A percentile compares a stretch with the other conserved stretches of the same genome.
phyloP scores from a whole-genome alignment of 495 filamentous ascomycete genomes.

The Penicillium waksmanii region DNA sequence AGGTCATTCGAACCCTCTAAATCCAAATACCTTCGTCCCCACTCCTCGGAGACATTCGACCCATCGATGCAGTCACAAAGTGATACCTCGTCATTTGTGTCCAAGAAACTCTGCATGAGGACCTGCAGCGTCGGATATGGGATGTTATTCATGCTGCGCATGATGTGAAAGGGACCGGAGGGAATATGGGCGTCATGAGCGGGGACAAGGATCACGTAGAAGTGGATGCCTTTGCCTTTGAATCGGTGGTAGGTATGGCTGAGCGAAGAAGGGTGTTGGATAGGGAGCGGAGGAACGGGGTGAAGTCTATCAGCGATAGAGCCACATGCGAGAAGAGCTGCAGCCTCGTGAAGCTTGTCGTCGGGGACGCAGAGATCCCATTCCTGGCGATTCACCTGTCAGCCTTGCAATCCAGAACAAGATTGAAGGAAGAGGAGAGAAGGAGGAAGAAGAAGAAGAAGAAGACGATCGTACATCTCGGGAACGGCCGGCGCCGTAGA shows the following conservation, averaged over 20 bases:
- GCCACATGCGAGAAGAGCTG: slow-evolving; percentile 16
- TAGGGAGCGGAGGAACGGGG: slow-evolving; percentile 21
- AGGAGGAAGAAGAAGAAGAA: slow-evolving; percentile 6
- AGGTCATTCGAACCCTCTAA: slow-evolving; percentile 39
- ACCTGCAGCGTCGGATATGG: slow-evolving; percentile 40
- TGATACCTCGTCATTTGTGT: slow-evolving; percentile 35
- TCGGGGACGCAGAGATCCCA: slow-evolving; percentile 37
- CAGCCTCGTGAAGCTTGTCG: slow-evolving; percentile 24
- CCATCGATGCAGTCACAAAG: slow-evolving; percentile 44
- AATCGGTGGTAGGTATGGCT: slow-evolving; percentile 40
- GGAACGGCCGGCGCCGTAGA: slow-evolving; percentile 33
- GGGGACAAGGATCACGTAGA: slow-evolving; percentile 39
- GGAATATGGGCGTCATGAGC: slow-evolving; percentile 35
- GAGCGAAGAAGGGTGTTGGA: slow-evolving; percentile 31
- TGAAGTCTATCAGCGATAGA: slow-evolving; percentile 21
- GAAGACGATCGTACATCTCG: slow-evolving; percentile 29
- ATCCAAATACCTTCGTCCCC: slow-evolving; percentile 37
- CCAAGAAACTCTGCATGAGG: slow-evolving; percentile 41
- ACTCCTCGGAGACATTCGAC: slow-evolving; percentile 41
- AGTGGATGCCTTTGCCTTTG: slow-evolving; percentile 35
- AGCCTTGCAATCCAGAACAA: slow-evolving; percentile 14
- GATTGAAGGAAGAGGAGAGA: not conserved
- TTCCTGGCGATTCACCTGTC: slow-evolving; percentile 22
- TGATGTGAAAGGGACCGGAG: slow-evolving; percentile 32
- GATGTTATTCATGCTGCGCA: slow-evolving; percentile 37